A percentile compares a stretch with the other conserved stretches of the same genome.
phyloP scores from a whole-genome alignment of 73 alveolate genomes.

The Paramecium sonneborni region DNA sequence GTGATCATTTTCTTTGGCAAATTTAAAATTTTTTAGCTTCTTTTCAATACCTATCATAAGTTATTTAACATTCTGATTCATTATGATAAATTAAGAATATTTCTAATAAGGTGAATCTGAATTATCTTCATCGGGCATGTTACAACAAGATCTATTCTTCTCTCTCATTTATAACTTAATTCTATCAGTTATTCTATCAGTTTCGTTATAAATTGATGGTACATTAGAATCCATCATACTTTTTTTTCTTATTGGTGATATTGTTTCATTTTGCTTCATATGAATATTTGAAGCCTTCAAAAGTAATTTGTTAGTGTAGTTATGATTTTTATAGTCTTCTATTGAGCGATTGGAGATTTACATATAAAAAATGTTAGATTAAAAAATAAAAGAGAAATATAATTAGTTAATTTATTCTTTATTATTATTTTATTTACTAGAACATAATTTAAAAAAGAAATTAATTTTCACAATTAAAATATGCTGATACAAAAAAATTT shows the following conservation, averaged over 20 bases:
- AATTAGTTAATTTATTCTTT: background rate
- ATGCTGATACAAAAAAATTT: too few relatives aligned
- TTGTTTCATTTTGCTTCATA: background rate
- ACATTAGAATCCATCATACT: conserved; percentile 6
- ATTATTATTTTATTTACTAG: background rate
- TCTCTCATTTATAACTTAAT: background rate
- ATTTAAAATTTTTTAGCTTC: background rate
- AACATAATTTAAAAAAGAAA: background rate
- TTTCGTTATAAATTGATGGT: background rate
- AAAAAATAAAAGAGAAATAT: background rate
- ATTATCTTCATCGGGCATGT: conserved; percentile 9
- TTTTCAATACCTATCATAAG: background rate
- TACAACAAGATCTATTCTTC: conserved; percentile 9
- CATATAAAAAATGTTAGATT: background rate
- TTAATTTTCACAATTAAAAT: too few relatives aligned
- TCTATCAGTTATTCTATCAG: conserved; percentile 1
- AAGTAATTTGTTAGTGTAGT: background rate
- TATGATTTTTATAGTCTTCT: background rate
- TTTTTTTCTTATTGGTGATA: background rate
- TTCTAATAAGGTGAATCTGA: background rate
- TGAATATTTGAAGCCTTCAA: background rate
- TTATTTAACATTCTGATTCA: background rate
- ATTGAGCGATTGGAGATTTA: background rate
- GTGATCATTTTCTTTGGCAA: conserved; percentile 21
- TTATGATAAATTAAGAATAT: background rate